phyloP scores from a whole-genome alignment of 768 basidiomycete genomes.

The Coprinopsis sp. region DNA sequence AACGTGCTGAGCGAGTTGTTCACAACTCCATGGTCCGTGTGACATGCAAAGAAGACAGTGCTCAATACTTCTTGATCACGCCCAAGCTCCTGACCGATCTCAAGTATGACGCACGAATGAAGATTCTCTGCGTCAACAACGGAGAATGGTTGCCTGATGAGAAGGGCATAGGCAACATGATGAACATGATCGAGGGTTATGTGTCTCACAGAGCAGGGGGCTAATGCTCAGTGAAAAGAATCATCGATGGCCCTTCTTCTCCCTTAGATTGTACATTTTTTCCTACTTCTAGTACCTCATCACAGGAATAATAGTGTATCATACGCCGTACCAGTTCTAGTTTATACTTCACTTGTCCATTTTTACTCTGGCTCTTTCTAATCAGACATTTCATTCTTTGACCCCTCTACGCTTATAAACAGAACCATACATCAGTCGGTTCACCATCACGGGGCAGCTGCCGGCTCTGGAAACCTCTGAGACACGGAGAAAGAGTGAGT shows the following conservation, averaged over 20 bases:
- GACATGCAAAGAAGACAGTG: slow-evolving; percentile 83
- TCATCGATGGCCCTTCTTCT: neutral
- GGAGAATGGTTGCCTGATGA: slow-evolving; percentile 89
- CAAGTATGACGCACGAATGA: slow-evolving; percentile 87
- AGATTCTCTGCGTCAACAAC: slow-evolving; percentile 91
- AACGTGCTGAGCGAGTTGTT: slow-evolving; percentile 87
- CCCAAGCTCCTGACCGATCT: slow-evolving; percentile 92
- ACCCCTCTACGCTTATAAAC: too few relatives aligned
- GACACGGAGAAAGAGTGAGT: too few relatives aligned
- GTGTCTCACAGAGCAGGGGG: slow-evolving; percentile 14
- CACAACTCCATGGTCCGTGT: slow-evolving; percentile 95
- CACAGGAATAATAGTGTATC: too few relatives aligned
- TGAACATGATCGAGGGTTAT: slow-evolving; percentile 58
- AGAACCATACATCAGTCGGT: too few relatives aligned
- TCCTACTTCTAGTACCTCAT: too few relatives aligned
- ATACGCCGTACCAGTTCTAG: too few relatives aligned
- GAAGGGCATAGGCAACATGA: slow-evolving; percentile 62
- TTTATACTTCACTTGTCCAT: too few relatives aligned
- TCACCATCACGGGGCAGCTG: too few relatives aligned
- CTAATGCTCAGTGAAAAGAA: neutral
- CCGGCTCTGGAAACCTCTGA: too few relatives aligned
- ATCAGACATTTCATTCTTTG: too few relatives aligned
- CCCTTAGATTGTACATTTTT: too few relatives aligned
- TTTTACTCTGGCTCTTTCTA: too few relatives aligned
- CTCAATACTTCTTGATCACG: slow-evolving; percentile 99